Base-by-base conservation (phyloP, 768 basidiomycete species). In the Mycena vitilis region DNA sequence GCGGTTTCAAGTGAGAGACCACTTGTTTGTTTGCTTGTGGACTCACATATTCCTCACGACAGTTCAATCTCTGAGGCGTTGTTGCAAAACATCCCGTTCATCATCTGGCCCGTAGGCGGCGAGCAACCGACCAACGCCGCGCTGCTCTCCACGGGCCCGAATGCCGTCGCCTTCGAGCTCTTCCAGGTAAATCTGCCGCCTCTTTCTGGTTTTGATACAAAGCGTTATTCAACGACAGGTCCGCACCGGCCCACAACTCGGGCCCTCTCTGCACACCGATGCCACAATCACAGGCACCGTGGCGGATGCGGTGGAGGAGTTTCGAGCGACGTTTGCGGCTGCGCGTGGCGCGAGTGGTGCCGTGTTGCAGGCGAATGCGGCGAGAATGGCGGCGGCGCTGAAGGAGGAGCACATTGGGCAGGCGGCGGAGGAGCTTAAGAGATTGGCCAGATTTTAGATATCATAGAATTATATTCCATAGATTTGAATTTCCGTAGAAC, bases 121-220 rank as follows among this genome's bases (percentile, higher is more conserved):
- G 66, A 68, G 34, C 66, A 68, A 49, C 60, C 66, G 13, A 20
- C 54, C 4, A 68, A 68, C 60, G 66, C 60, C 9, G 60, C 54
- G 16, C 25, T 60, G 6, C 44, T 62, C 38, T 55, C 60, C 5
- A n/a, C 66, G 16, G 66, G n/a, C 18, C 66, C 66, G n/a, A n/a
- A 58, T n/a, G 44, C 66, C 0, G 60, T 68, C 7, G 66, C 66
- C 8, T 40, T 68, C 18, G 60, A 68, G 48, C 55, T 68, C 38
- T 30, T 68, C 13, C 66, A 68, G 60, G 65, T 56, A 49, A 2
- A 22, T 47, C 45, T n/a, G 15, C 20, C 22, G 7, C 10, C 1
- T 49, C n/a, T 15, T 12, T 15, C 12, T 55, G 30, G 1, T 20
- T 44, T 30, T 10, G 11, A 11, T 18, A 9, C 4, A 40, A 51